These are phyloP conservation scores for Tothia fuscella DNA, from an alignment of 2,329 filamentous ascomycete genomes.

Conservation along the genomic window DNA sequence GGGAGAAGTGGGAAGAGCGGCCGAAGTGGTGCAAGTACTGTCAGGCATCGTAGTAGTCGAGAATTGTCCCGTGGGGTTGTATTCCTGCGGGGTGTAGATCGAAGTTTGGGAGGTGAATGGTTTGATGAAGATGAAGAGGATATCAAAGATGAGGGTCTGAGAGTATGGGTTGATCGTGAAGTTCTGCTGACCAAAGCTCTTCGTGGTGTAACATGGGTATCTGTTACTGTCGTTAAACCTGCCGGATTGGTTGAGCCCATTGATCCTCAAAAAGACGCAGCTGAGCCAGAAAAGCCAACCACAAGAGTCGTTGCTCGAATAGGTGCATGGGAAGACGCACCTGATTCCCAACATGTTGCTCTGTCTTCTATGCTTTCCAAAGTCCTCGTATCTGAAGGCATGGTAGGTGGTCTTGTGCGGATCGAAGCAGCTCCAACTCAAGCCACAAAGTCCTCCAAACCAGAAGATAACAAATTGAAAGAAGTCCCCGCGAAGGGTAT, in stretches of 20 bases:
- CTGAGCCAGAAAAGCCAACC: constrained; percentile 44
- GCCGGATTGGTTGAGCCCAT: constrained; percentile 59
- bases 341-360: constrained; percentile 67
- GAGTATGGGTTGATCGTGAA: constrained; percentile 77
- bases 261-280: constrained; percentile 59
- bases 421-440: constrained; percentile 70
- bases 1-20: constrained; percentile 63
- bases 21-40: constrained; percentile 62
- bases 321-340: constrained; percentile 71
- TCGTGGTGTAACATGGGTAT: constrained; percentile 63
- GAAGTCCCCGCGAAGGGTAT: constrained; percentile 48
- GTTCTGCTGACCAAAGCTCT: constrained; percentile 59
- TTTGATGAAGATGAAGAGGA: constrained; percentile 53
- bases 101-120: constrained; percentile 56
- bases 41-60: constrained; percentile 28
- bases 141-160: constrained; percentile 38
- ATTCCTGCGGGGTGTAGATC: constrained; percentile 72
- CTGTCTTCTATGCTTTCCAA: constrained; percentile 68
- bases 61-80: constrained; percentile 54
- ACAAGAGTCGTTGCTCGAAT: constrained; percentile 66
- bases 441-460: constrained; percentile 48
- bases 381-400: constrained; percentile 55
- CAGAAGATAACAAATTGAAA: constrained; percentile 22
- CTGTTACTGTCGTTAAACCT: constrained; percentile 78
- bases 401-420: constrained; percentile 79